These are phyloP conservation scores for Leonotis leonurus DNA, from an alignment of 257 asterid genomes.

Conservation along the genomic window DNA sequence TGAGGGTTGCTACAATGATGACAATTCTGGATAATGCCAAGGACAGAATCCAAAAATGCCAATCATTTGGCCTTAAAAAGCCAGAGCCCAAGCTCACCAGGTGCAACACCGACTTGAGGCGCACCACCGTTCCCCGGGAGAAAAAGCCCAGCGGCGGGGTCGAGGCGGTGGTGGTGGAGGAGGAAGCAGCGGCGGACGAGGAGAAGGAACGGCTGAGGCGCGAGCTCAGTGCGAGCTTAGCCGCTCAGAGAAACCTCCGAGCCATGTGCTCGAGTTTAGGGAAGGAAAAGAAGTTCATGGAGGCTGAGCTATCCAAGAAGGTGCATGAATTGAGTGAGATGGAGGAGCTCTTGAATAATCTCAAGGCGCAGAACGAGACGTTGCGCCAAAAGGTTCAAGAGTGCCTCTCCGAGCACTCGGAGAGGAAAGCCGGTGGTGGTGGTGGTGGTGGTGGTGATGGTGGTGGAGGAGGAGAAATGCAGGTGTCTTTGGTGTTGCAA, in stretches of 20 bases:
- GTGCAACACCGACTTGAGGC: conserved; percentile 29
- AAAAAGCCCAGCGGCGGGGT: conserved; percentile 3
- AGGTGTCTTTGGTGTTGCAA: conserved; percentile 31
- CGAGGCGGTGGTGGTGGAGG: background rate
- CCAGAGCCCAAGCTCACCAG: conserved; percentile 31
- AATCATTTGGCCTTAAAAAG: conserved; percentile 45
- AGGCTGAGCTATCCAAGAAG: conserved; percentile 48
- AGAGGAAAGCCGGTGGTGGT: background rate
- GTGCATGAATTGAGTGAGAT: conserved; percentile 49
- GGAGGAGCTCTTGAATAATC: conserved; percentile 55
- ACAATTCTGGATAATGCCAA: conserved; percentile 65
- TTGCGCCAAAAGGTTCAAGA: conserved; percentile 42
- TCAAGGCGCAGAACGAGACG: conserved; percentile 42
- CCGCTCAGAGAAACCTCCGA: conserved; percentile 55
- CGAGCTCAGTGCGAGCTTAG: conserved; percentile 41
- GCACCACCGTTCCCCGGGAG: conserved; percentile 17
- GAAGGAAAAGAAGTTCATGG: conserved; percentile 71
- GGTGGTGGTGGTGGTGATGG: conserved; percentile 25
- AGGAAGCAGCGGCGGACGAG: conserved; percentile 16
- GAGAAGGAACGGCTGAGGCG: conserved; percentile 50
- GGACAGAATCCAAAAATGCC: conserved; percentile 55
- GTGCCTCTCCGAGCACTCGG: conserved; percentile 28
- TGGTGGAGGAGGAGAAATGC: conserved; percentile 21
- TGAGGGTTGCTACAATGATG: conserved; percentile 88
- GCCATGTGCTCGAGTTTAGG: conserved; percentile 63